phyloP scores from a whole-genome alignment of 2,329 filamentous ascomycete genomes.

The Plenodomus lindquistii region DNA sequence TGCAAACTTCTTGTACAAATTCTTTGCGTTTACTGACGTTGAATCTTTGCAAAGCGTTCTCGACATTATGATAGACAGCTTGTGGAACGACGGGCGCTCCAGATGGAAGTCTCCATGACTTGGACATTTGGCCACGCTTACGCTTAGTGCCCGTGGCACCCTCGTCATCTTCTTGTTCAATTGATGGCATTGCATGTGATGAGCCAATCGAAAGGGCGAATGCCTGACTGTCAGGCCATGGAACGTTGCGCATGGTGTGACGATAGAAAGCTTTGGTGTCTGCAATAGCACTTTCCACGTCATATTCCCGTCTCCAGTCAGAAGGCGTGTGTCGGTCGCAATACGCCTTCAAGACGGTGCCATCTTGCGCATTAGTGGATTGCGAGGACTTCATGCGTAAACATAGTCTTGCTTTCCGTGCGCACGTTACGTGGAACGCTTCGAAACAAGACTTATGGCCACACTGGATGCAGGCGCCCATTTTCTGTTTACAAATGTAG shows the following conservation, averaged over 20 bases:
- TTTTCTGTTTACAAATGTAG: constrained; percentile 95
- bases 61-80: constrained; percentile 82
- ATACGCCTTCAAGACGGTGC: constrained; percentile 86
- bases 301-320: constrained; percentile 86
- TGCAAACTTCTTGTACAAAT: constrained; percentile 88
- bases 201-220: constrained; percentile 81
- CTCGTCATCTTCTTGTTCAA: constrained; percentile 55
- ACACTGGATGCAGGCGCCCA: constrained; percentile 98
- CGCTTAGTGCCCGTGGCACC: constrained; percentile 62
- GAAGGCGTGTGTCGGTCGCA: constrained; percentile 92
- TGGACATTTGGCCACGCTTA: constrained; percentile 58
- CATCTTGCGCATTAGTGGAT: constrained; percentile 75
- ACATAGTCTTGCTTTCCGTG: constrained; percentile 81
- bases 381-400: constrained; percentile 96
- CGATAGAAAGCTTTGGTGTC: constrained; percentile 90
- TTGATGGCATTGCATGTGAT: constrained; percentile 60
- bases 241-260: constrained; percentile 81
- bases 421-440: constrained; percentile 96
- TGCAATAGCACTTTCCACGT: constrained; percentile 76
- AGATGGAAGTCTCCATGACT: constrained; percentile 90
- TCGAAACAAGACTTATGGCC: constrained; percentile 97
- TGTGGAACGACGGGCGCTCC: constrained; percentile 93
- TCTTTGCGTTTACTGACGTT: constrained; percentile 85
- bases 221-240: constrained; percentile 90
- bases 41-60: constrained; percentile 81